Percentiles rank a stretch among this genome's conserved stretches.
These are phyloP conservation scores for Arachis monticola DNA, from an alignment of 331 rosid genomes.

Conservation along the genomic window DNA sequence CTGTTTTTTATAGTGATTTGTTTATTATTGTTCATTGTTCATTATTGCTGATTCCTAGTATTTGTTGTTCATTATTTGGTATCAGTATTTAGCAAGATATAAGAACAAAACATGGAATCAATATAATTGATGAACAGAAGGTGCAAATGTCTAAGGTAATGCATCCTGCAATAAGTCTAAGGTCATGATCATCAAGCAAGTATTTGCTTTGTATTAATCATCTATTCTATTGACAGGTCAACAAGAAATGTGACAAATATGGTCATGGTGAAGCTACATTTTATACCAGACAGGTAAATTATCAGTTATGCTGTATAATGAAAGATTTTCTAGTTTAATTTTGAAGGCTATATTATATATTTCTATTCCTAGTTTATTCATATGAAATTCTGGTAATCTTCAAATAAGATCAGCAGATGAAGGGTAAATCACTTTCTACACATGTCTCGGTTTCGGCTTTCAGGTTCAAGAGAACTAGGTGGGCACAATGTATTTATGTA, in stretches of 20 bases:
- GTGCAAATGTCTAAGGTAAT: slow-evolving; percentile 69
- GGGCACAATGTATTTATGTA: too few relatives aligned
- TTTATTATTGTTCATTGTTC: too few relatives aligned
- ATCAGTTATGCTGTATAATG: neutral
- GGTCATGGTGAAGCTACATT: slow-evolving; percentile 69
- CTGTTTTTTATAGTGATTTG: too few relatives aligned
- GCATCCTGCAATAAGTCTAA: slow-evolving; percentile 4
- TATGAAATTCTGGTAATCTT: slow-evolving; percentile 5
- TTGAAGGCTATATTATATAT: slow-evolving; percentile 11
- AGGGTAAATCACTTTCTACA: slow-evolving; percentile 83
- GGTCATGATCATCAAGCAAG: neutral
- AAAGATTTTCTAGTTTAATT: slow-evolving; percentile 14
- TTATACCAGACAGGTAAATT: slow-evolving; percentile 69
- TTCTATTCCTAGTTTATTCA: neutral
- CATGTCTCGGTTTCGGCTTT: slow-evolving; percentile 65
- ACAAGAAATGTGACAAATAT: slow-evolving; percentile 66
- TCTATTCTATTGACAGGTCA: neutral
- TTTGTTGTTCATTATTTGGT: too few relatives aligned
- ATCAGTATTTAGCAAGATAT: slow-evolving; percentile 55
- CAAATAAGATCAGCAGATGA: slow-evolving; percentile 91
- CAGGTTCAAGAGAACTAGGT: slow-evolving; percentile 52
- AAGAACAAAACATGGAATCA: slow-evolving; percentile 69
- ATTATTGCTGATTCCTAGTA: too few relatives aligned
- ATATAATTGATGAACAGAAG: slow-evolving; percentile 57
- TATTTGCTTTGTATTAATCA: slow-evolving; percentile 22